phyloP scores from a whole-genome alignment of 257 asterid species.

The Petunia axillaris region DNA sequence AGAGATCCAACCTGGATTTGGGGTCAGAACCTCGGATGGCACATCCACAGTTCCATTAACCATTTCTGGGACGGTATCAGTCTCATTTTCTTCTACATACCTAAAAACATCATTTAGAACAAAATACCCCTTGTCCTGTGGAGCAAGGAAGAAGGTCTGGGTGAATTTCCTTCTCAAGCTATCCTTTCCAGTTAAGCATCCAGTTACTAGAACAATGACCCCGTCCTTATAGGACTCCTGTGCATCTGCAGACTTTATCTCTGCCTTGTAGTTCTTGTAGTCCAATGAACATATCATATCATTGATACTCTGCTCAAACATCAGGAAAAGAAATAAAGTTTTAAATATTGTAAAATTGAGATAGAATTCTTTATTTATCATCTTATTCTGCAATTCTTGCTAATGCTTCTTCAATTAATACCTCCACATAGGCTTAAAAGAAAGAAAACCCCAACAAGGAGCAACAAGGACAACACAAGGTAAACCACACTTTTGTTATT shows the following conservation, averaged over 20 bases:
- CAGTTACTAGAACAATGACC: conserved; percentile 83
- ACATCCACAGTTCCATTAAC: conserved; percentile 45
- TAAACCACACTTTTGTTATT: not conserved
- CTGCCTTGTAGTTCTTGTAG: conserved; percentile 91
- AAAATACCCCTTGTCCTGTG: conserved; percentile 87
- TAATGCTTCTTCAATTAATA: conserved; percentile 14
- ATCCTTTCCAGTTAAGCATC: conserved; percentile 85
- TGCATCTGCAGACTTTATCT: conserved; percentile 89
- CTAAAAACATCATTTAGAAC: conserved; percentile 85
- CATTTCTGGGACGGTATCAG: conserved; percentile 35
- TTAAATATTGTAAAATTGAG: conserved; percentile 5
- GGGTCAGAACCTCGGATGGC: conserved; percentile 41
- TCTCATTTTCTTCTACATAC: conserved; percentile 63
- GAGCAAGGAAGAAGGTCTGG: conserved; percentile 93
- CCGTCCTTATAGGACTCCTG: conserved; percentile 77
- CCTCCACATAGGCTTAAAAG: not conserved
- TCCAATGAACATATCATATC: conserved; percentile 76
- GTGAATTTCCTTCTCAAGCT: conserved; percentile 65
- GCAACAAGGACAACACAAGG: conserved; percentile 1
- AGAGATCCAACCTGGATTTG: conserved; percentile 59
- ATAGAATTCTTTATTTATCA: not conserved
- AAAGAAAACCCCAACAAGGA: not conserved
- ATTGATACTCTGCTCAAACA: conserved; percentile 66
- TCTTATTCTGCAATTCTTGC: not conserved
- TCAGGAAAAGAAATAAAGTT: conserved; percentile 26